A percentile compares a stretch with the other conserved stretches of the same genome.
Evolutionary conservation across 768 basidiomycete species (phyloP).

Genomic region (Kwoniella pini): DNA sequence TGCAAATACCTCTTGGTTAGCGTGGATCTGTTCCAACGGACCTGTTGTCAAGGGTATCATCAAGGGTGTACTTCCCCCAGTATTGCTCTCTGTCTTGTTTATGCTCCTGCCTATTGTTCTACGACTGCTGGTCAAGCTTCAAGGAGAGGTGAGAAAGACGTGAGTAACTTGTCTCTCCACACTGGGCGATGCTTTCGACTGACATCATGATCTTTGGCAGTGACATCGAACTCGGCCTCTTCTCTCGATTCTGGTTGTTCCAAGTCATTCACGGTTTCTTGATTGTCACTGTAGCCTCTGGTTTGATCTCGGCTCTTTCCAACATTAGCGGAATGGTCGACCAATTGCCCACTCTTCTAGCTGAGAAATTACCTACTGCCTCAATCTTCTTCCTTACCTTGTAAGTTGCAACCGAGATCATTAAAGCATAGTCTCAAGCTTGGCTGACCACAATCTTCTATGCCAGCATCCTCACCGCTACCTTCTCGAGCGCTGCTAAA

Average conservation of each 20-base stretch:
- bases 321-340: constrained; percentile 34
- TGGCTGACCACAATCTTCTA: too few species aligned
- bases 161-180: constrained; percentile 14
- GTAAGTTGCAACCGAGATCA: constrained; percentile 20
- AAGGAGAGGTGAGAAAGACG: constrained; percentile 50
- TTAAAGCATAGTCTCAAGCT: not conserved
- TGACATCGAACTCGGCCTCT: constrained; percentile 52
- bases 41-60: constrained; percentile 46
- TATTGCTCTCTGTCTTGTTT: constrained; percentile 54
- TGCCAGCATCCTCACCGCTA: constrained; percentile 48
- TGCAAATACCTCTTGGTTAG: constrained; percentile 43
- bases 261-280: constrained; percentile 56
- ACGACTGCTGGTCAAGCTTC: constrained; percentile 44
- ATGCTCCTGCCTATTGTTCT: constrained; percentile 54
- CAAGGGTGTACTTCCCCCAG: constrained; percentile 54
- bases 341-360: constrained; percentile 45
- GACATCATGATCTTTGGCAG: constrained; percentile 16
- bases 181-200: constrained; percentile 1
- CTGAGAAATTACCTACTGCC: constrained; percentile 47
- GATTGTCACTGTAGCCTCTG: constrained; percentile 52
- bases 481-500: constrained; percentile 50
- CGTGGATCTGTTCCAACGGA: constrained; percentile 51
- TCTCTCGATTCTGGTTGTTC: constrained; percentile 55
- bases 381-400: constrained; percentile 56
- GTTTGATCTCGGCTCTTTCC: constrained; percentile 47